Evolutionary conservation across 345 rosid genomes (phyloP).

Genomic region (Salix exigua): DNA sequence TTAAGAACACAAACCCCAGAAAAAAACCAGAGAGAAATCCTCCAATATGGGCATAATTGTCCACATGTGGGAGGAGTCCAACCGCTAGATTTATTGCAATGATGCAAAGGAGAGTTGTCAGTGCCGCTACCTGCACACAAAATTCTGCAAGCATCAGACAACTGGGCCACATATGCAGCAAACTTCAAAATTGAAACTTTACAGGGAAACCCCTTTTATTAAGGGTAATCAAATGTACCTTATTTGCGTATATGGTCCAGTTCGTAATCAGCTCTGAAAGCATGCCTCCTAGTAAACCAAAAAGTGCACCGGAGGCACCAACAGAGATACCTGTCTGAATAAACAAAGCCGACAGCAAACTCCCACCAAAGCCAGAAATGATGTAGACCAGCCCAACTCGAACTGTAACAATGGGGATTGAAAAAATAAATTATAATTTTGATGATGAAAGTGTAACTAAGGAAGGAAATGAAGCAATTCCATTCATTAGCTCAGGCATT

Average conservation of each 20-base stretch:
- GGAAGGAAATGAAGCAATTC: not conserved
- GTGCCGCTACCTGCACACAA: conserved; percentile 50
- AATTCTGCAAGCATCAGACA: conserved; percentile 7
- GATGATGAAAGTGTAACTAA: not conserved
- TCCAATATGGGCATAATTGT: conserved; percentile 96
- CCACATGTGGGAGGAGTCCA: conserved; percentile 94
- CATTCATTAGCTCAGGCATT: not conserved
- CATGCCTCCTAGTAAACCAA: conserved; percentile 94
- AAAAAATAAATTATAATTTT: not conserved
- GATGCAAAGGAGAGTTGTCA: conserved; percentile 64
- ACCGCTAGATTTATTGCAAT: conserved; percentile 75
- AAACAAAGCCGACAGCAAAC: conserved; percentile 85
- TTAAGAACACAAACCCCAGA: conserved; percentile 79
- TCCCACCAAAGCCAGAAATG: conserved; percentile 93
- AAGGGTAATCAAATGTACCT: conserved; percentile 41
- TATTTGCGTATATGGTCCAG: conserved; percentile 87
- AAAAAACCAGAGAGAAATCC: conserved; percentile 86
- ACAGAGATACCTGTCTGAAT: conserved; percentile 73
- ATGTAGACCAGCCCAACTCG: conserved; percentile 73
- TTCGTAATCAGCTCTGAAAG: conserved; percentile 94
- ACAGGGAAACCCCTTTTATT: not conserved
- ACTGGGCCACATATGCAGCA: not conserved
- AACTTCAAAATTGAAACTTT: not conserved
- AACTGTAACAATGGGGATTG: conserved; percentile 32
- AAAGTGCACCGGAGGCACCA: conserved; percentile 97